Conservation (phyloP, 2,329 filamentous ascomycete species). For the Passalora sequoiae region DNA sequence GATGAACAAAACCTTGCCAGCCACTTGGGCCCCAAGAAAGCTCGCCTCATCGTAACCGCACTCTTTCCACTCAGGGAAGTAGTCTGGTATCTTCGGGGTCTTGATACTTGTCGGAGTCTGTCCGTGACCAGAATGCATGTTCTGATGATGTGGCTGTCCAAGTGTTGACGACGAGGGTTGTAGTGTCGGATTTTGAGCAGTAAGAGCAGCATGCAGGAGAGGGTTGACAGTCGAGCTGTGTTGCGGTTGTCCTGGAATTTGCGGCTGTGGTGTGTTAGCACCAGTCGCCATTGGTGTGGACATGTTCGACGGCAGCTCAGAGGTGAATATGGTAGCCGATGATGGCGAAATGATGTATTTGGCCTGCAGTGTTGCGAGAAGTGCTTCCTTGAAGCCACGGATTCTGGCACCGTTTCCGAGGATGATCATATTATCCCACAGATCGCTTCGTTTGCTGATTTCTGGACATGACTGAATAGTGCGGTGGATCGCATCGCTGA, state of each 20-base stretch:
- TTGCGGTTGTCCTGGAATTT: conserved; percentile 38
- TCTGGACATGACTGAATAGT: conserved; percentile 79
- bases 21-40: conserved; percentile 84
- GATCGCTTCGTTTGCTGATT: conserved; percentile 72
- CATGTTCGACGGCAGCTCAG: conserved; percentile 88
- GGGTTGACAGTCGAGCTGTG: conserved; percentile 65
- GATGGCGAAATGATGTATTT: conserved; percentile 89
- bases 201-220: conserved; percentile 84
- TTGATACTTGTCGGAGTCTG: conserved; percentile 83
- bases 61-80: conserved; percentile 86
- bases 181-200: conserved; percentile 54
- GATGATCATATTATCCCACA: conserved; percentile 90
- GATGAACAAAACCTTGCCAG: conserved; percentile 68
- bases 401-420: conserved; percentile 78
- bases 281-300: conserved; percentile 87
- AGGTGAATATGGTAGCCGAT: conserved; percentile 93
- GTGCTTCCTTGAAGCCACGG: conserved; percentile 78
- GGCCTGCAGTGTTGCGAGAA: conserved; percentile 70
- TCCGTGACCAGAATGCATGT: conserved; percentile 52
- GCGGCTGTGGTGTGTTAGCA: conserved; percentile 76
- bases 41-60: conserved; percentile 70
- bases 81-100: conserved; percentile 69
- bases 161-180: conserved; percentile 30
- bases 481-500: conserved; percentile 77
- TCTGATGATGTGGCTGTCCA: conserved; percentile 27